Percentiles rank a stretch among this genome's conserved stretches.
phyloP scores from a whole-genome alignment of 1,284 basidiomycete species.

The Cerrena zonata region DNA sequence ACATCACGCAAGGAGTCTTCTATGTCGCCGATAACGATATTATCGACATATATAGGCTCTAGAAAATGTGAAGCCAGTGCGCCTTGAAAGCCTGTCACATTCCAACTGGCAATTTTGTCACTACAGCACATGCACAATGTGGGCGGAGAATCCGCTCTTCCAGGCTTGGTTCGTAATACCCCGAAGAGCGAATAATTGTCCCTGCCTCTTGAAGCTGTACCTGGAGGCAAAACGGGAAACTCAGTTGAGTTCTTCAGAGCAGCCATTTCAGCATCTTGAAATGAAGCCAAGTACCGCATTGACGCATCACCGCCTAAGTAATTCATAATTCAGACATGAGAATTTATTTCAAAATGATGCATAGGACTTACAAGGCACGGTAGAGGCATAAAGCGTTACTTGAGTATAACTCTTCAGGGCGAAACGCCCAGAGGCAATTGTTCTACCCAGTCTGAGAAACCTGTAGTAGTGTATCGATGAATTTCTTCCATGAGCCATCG shows the following conservation, averaged over 20 bases:
- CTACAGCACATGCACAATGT: conserved; percentile 83
- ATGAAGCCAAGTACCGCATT: conserved; percentile 65
- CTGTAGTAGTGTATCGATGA: conserved; percentile 23
- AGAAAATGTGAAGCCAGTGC: conserved; percentile 59
- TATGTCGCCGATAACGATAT: conserved; percentile 71
- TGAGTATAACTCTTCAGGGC: conserved; percentile 44
- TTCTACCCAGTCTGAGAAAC: conserved; percentile 40
- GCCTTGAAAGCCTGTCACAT: conserved; percentile 79
- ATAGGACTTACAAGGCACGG: conserved; percentile 72
- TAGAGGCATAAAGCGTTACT: conserved; percentile 78
- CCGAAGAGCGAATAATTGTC: conserved; percentile 71
- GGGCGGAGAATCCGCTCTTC: conserved; percentile 76
- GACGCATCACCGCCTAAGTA: conserved; percentile 83
- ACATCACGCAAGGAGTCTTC: conserved; percentile 30
- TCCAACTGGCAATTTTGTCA: conserved; percentile 86
- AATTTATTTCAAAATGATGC: conserved; percentile 8
- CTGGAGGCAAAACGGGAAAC: conserved; percentile 32
- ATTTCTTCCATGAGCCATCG: conserved; percentile 80
- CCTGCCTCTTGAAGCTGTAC: conserved; percentile 61
- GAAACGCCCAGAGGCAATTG: conserved; percentile 37
- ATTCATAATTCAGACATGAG: conserved; percentile 8
- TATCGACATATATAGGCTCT: conserved; percentile 57
- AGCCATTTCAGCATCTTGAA: conserved; percentile 68
- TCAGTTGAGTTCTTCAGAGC: conserved; percentile 50
- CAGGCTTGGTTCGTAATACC: conserved; percentile 84